Evolutionary conservation across 805 yeast genomes (phyloP), one percentile per base, ranked within the genome.

Genomic region (Soucietia sequanensis): DNA sequence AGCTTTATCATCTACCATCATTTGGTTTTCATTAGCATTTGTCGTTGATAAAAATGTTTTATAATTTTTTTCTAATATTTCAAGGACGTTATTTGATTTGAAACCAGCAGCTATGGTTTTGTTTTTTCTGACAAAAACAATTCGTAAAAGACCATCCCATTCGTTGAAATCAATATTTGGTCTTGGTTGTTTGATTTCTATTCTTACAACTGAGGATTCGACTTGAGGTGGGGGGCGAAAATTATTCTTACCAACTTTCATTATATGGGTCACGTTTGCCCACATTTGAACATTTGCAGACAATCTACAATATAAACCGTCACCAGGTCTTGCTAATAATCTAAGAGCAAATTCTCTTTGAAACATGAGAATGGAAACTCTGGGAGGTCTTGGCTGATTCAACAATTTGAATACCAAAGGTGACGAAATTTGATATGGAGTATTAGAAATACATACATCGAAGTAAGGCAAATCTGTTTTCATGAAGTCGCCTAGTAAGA

Each of bases 251-350:
- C 98, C 98, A 20, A 93, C 99, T 62, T 93, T 93, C 99, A 93
- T 93, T 35, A 93, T 86, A 59, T 93, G 99, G 6, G 95, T 89
- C 11, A 93, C 97, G 46, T 87, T 87, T n/a, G 97, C 96, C 97
- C 98, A 93, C 98, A 93, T 91, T 56, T 93, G 99, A 1, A 93
- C 98, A 55, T 93, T 93, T 20, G 96, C 98, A 21, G 95, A 84
- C 35, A 93, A 72, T 53, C 99, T 77, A 62, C 96, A 89, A 67
- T 91, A 93, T 25, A 93, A 69, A 1, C 87, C 62, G 50, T 93
- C 98, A n/a, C 99, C 99, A 0, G 99, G 98, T 48, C 95, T 78
- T 1, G 99, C 99, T 34, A 93, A 70, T 36, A 93, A 68, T 52
- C 97, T 81, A 64, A 93, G 61, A 2, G 99, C 99, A 55, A 93